Conservation (phyloP, 2,329 filamentous ascomycete genomes). For the Bipolaris cookei region DNA sequence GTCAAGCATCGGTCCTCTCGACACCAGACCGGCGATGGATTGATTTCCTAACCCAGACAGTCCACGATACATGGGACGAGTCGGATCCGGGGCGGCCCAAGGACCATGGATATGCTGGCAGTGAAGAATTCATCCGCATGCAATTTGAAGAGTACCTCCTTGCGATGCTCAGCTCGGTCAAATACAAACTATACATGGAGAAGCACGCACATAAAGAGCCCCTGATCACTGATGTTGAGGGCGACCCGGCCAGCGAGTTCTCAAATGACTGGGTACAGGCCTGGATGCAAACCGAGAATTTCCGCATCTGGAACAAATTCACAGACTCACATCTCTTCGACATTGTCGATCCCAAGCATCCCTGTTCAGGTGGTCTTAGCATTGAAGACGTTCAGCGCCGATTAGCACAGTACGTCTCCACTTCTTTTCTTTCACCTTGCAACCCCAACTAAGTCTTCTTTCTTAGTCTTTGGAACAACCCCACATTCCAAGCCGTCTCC, state of each 20-base stretch:
- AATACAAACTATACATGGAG: conserved; percentile 71
- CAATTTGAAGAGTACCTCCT: conserved; percentile 98
- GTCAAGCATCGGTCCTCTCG: conserved; percentile 76
- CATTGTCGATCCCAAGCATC: conserved; percentile 90
- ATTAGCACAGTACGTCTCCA: conserved; percentile 67
- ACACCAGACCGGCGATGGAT: conserved; percentile 94
- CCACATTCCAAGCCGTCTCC: conserved; percentile 38
- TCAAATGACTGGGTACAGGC: conserved; percentile 82
- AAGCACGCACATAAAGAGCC: conserved; percentile 61
- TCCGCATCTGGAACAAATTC: conserved; percentile 78
- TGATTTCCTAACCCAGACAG: conserved; percentile 89
- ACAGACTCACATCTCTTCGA: conserved; percentile 88
- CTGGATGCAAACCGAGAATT: conserved; percentile 90
- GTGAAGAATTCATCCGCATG: conserved; percentile 94
- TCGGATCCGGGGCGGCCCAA: conserved; percentile 86
- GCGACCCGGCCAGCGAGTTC: conserved; percentile 86
- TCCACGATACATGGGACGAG: conserved; percentile 97
- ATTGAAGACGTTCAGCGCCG: conserved; percentile 94
- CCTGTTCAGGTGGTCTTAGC: conserved; percentile 87
- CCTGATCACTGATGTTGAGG: conserved; percentile 69
- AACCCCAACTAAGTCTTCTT: conserved; percentile 33
- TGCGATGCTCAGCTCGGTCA: conserved; percentile 83
- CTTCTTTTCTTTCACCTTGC: conserved; percentile 19
- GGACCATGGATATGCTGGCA: conserved; percentile 91
- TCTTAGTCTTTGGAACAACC: conserved; percentile 39